Evolutionary conservation across 345 rosid species (phyloP).

Genomic region (Alliaria petiolata): DNA sequence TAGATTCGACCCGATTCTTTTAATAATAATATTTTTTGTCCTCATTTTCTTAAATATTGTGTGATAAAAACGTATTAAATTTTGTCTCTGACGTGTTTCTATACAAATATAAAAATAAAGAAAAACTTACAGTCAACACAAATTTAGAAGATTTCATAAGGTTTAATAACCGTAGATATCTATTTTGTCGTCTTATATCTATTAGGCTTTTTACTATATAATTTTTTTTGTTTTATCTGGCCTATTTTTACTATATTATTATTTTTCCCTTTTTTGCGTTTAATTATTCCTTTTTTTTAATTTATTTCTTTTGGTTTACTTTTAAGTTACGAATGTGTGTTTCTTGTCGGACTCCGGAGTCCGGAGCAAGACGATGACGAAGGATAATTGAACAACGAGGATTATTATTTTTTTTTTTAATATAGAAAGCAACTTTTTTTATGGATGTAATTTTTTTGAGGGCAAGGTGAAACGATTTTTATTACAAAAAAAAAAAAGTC

Average conservation of each 20-base stretch:
- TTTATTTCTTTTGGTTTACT: neutral
- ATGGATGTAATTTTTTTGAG: neutral
- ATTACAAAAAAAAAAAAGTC: neutral
- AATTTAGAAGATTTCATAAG: neutral
- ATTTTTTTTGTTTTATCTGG: too few species aligned
- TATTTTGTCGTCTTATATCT: neutral
- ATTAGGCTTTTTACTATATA: neutral
- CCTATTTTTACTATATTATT: neutral
- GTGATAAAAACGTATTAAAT: neutral
- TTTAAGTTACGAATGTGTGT: neutral
- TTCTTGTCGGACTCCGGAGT: neutral
- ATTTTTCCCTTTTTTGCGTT: neutral
- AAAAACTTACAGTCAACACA: neutral
- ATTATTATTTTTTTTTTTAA: too few species aligned
- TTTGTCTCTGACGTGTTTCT: neutral
- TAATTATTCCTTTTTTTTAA: neutral
- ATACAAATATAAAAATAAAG: neutral
- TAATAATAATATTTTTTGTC: neutral
- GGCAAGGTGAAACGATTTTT: neutral
- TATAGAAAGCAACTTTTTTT: neutral
- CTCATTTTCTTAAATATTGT: neutral
- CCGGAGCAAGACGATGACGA: conserved; percentile 2
- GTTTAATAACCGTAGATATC: neutral
- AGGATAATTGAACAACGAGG: neutral
- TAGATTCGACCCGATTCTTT: neutral